Percentiles rank a stretch among this genome's conserved stretches.
Evolutionary conservation across 345 rosid species (phyloP).

Genomic region (Leavenworthia alabamica): DNA sequence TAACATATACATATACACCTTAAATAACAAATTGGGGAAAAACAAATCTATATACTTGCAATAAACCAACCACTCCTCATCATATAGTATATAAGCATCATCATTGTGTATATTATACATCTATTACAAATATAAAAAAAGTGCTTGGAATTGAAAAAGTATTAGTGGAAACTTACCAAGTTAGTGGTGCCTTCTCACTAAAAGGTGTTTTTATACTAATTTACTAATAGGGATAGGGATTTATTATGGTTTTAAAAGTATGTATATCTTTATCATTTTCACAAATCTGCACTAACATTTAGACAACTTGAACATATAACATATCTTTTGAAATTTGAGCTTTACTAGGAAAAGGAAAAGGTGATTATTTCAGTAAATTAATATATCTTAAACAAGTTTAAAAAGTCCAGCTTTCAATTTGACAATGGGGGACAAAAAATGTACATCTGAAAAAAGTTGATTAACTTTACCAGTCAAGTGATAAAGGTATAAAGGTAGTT

Average conservation of each 20-base stretch:
- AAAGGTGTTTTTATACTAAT: background rate
- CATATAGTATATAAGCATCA: background rate
- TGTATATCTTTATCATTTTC: slow-evolving; percentile 11
- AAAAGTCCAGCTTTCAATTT: slow-evolving; percentile 20
- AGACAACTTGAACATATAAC: slow-evolving; percentile 21
- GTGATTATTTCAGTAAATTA: slow-evolving; percentile 7
- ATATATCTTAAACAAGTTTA: slow-evolving; percentile 14
- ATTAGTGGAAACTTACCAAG: slow-evolving; percentile 7
- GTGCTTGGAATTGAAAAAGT: background rate
- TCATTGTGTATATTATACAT: background rate
- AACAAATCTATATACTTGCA: background rate
- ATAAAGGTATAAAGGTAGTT: slow-evolving; percentile 22
- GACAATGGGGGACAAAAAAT: slow-evolving; percentile 29
- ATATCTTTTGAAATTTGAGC: slow-evolving; percentile 22
- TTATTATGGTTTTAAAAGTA: background rate
- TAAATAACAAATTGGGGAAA: background rate
- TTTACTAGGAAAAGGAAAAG: slow-evolving; percentile 22
- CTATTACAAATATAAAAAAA: background rate
- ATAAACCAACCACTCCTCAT: slow-evolving; percentile 17
- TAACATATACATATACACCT: background rate
- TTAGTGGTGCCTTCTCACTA: slow-evolving; percentile 13
- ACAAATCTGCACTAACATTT: slow-evolving; percentile 23
- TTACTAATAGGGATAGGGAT: background rate
- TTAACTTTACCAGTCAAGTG: slow-evolving; percentile 27
- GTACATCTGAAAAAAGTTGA: slow-evolving; percentile 16